A percentile compares a stretch with the other conserved stretches of the same genome.
These are phyloP conservation scores for Aspergillus sergii DNA, from an alignment of 2,329 filamentous ascomycete species.

Conservation along the genomic window DNA sequence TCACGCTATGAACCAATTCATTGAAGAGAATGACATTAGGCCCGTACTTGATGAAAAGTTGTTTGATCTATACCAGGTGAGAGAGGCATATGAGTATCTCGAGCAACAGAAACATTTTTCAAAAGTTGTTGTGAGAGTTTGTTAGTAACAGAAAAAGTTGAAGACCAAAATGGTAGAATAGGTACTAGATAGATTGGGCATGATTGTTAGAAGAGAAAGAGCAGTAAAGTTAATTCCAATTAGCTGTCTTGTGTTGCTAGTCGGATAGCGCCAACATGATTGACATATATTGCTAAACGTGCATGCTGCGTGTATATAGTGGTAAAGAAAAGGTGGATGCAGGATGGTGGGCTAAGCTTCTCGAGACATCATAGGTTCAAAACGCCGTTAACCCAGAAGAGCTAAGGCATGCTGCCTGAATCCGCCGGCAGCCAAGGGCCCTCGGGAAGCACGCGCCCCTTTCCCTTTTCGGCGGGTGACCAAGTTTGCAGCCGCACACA, in stretches of 20 bases:
- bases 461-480: constrained; percentile 23
- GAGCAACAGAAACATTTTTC: constrained; percentile 54
- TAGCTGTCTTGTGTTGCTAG: background rate
- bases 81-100: constrained; percentile 54
- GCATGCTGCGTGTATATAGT: background rate
- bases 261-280: background rate
- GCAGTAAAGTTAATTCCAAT: background rate
- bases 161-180: background rate
- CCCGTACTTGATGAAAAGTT: constrained; percentile 52
- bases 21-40: constrained; percentile 49
- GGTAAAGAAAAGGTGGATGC: background rate
- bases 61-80: constrained; percentile 49
- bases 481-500: constrained; percentile 20
- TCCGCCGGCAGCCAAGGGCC: constrained; percentile 11
- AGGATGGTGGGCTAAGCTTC: background rate
- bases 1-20: constrained; percentile 53
- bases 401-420: constrained; percentile 12
- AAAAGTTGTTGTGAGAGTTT: constrained; percentile 33
- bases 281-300: background rate
- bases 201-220: background rate
- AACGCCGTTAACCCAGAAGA: background rate
- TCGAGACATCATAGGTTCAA: too few species aligned
- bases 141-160: background rate
- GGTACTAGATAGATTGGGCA: background rate
- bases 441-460: constrained; percentile 23